Percentiles rank a stretch among this genome's conserved stretches.
Conservation (phyloP, 805 yeast genomes). For the Candida vartiovaarae region DNA sequence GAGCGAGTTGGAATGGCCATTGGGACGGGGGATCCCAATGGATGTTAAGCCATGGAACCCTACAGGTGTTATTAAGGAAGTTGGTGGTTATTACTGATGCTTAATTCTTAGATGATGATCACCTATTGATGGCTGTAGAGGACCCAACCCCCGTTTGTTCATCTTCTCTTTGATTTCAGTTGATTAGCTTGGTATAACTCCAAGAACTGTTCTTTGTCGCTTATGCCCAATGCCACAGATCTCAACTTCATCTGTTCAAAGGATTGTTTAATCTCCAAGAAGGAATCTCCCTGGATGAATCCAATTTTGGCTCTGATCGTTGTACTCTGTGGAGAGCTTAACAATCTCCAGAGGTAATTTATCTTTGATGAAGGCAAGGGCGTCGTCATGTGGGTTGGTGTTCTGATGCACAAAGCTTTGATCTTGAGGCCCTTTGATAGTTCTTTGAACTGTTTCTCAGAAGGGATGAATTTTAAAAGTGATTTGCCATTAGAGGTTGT, state of each 20-base stretch:
- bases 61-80: too few species aligned
- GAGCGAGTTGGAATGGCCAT: slow-evolving; percentile 14
- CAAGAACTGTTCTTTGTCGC: slow-evolving; percentile 39
- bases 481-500: slow-evolving; percentile 82
- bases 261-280: slow-evolving; percentile 23
- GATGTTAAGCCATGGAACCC: slow-evolving; percentile 11
- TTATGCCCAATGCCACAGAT: slow-evolving; percentile 35
- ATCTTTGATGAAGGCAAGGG: slow-evolving; percentile 21
- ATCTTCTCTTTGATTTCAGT: too few species aligned
- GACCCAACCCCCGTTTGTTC: too few species aligned
- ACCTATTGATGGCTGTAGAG: too few species aligned
- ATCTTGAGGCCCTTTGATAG: slow-evolving; percentile 3
- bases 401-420: slow-evolving; percentile 25
- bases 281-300: slow-evolving; percentile 15
- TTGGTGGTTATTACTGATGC: too few species aligned
- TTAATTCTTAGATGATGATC: too few species aligned
- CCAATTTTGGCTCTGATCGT: slow-evolving; percentile 20
- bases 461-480: slow-evolving; percentile 43
- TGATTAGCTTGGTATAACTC: slow-evolving; percentile 18
- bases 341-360: slow-evolving; percentile 15
- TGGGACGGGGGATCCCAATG: slow-evolving; percentile 21
- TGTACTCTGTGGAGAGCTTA: slow-evolving; percentile 11
- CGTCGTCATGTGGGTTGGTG: slow-evolving; percentile 25
- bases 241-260: slow-evolving; percentile 43
- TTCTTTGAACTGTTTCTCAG: neutral